phyloP scores from a whole-genome alignment of 2,329 filamentous ascomycete genomes.

The Stemphylium lycopersici region DNA sequence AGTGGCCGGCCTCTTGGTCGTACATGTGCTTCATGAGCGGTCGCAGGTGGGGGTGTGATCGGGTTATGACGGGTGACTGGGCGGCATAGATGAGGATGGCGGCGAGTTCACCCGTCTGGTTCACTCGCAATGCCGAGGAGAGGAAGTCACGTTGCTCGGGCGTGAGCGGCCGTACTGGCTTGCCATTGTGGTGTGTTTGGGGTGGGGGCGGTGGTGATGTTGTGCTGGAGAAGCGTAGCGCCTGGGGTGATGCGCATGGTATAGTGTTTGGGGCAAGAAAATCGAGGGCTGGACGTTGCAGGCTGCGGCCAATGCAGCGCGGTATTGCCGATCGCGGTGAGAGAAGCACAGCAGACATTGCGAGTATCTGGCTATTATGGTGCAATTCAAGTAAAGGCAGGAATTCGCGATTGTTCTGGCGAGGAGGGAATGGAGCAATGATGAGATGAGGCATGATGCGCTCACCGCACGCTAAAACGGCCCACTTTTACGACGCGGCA shows the following conservation, averaged over 20 bases:
- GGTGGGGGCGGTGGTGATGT: constrained; percentile 8
- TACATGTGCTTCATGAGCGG: constrained; percentile 98
- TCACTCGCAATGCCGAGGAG: constrained; percentile 74
- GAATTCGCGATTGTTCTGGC: constrained; percentile 10
- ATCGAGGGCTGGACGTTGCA: constrained; percentile 25
- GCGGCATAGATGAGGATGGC: constrained; percentile 92
- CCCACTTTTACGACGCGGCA: constrained; percentile 28
- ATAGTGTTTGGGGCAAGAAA: constrained; percentile 36
- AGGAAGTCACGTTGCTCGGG: constrained; percentile 45
- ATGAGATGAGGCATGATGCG: constrained; percentile 21
- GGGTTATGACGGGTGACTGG: constrained; percentile 81
- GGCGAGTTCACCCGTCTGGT: constrained; percentile 97
- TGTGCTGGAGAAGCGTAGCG: constrained; percentile 22
- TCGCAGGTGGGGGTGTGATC: constrained; percentile 82
- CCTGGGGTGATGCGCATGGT: constrained; percentile 18
- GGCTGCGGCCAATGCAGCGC: constrained; percentile 13
- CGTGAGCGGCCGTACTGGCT: constrained; percentile 36
- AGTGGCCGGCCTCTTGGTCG: constrained; percentile 90
- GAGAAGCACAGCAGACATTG: constrained; percentile 26
- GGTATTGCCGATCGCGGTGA: constrained; percentile 25
- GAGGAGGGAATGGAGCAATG: constrained; percentile 4
- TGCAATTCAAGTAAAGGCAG: constrained; percentile 1
- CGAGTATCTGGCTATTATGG: constrained; percentile 7
- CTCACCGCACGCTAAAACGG: constrained; percentile 25
- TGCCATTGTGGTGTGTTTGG: constrained; percentile 15